Base-by-base conservation (phyloP, 108 stramenopile species). In the Pseudonitzschia pungens region DNA sequence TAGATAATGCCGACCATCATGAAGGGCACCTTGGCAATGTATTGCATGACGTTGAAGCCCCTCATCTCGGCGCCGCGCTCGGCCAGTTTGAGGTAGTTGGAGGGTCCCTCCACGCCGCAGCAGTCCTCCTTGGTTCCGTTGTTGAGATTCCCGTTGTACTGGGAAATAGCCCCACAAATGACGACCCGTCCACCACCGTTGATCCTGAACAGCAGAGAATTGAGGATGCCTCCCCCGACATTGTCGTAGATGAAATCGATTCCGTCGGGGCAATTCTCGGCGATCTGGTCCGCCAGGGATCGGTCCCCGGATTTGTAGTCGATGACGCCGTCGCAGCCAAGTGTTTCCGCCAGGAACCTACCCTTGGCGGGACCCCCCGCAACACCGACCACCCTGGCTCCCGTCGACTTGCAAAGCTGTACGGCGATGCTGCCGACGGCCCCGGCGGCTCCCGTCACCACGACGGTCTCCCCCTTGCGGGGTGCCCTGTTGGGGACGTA, bases 191-290 rank as follows among this genome's bases (percentile, higher is more conserved):
- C 72, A 15, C 36, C 21, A 18, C 26, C 64, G 67, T 81, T 81
- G 58, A 86, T 81, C 31, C 33, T 27, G 14, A 33, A 18, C 4
- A 86, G 45, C 0, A 81, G 41, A 3, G 32, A 43, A 21, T 83
- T 77, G 43, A 86, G 68, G 4, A 65, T 79, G 0, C 33, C 27
- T 24, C 83, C 86, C 29, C 86, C 86, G 20, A 80, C 86, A 63
- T 81, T 83, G 48, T 86, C 86, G 40, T 70, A 81, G 62, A 81
- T 58, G 52, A 78, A 80, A 69, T 86, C 83, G 44, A 84, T 65
- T 12, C 86, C 86, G 20, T 86, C 57, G 0, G 86, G 81, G 43
- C 78, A 79, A 14, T 50, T 28, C 32, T 53, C 73, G 9, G 56
- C 72, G n/a, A 86, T 40, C 68, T 84, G 80, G 6, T 69, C 78